Conservation (phyloP, 106 monocot species). For the Allium sativum region DNA sequence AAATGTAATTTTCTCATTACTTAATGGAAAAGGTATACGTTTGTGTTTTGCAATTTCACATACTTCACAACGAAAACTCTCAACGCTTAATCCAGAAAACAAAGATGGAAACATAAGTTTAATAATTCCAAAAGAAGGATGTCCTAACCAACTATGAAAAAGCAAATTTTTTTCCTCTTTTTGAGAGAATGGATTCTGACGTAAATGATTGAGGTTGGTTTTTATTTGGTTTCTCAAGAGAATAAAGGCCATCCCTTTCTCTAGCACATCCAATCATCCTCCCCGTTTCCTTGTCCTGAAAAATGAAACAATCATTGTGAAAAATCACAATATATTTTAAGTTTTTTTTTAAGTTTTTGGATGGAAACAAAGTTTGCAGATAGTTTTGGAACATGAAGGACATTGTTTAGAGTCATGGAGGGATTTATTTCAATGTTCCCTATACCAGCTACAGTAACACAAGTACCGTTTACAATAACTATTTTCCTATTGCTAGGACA, state of each 20-base stretch:
- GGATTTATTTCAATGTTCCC: neutral
- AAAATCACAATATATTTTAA: neutral
- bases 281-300: slow-evolving; percentile 4
- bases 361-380: slow-evolving; percentile 1
- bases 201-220: neutral
- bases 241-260: slow-evolving; percentile 3
- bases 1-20: neutral
- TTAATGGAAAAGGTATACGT: neutral
- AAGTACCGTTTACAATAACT: neutral
- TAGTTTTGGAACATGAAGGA: neutral
- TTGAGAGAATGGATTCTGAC: neutral
- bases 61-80: slow-evolving; percentile 3
- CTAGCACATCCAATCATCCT: neutral
- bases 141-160: neutral
- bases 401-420: neutral
- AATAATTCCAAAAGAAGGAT: neutral
- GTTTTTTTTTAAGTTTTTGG: neutral
- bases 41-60: slow-evolving; percentile 8
- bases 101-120: slow-evolving; percentile 6
- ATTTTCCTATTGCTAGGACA: slow-evolving; percentile 7
- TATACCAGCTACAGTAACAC: neutral
- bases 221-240: neutral
- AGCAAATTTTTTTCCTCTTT: neutral
- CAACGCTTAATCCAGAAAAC: neutral
- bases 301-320: neutral